phyloP scores from a whole-genome alignment of 2,329 filamentous ascomycete species.

The Phoma sp. region DNA sequence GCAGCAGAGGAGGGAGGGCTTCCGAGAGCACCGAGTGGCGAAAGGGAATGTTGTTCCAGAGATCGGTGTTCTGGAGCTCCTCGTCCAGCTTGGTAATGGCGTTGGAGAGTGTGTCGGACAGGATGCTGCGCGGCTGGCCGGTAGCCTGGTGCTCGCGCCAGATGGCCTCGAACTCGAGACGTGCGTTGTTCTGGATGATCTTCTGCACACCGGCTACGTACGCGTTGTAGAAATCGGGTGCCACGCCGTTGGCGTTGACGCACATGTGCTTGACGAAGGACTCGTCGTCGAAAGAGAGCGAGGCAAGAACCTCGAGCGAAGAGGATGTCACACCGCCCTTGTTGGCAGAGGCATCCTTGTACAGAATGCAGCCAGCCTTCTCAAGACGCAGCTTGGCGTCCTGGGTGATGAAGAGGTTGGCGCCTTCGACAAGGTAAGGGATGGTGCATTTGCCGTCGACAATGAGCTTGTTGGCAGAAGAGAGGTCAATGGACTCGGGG shows the following conservation, averaged over 20 bases:
- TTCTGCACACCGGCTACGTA: conserved; percentile 93
- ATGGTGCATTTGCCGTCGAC: conserved; percentile 84
- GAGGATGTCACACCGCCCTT: conserved; percentile 98
- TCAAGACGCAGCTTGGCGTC: conserved; percentile 96
- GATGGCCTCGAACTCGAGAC: conserved; percentile 95
- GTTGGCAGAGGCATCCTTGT: conserved; percentile 98
- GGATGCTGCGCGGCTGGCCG: conserved; percentile 77
- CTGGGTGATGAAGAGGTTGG: conserved; percentile 98
- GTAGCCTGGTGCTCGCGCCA: conserved; percentile 92
- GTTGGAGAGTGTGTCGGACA: conserved; percentile 87
- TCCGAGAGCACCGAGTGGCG: conserved; percentile 79
- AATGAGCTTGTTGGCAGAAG: conserved; percentile 85
- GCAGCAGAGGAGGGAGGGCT: conserved; percentile 81
- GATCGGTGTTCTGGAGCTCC: conserved; percentile 88
- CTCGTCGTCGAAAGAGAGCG: conserved; percentile 89
- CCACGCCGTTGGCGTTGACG: conserved; percentile 74
- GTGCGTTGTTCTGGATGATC: conserved; percentile 88
- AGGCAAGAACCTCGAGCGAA: conserved; percentile 92
- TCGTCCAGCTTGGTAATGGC: conserved; percentile 98
- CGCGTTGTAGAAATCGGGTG: conserved; percentile 87
- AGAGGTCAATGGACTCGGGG: conserved; percentile 94
- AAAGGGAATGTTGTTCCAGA: conserved; percentile 85
- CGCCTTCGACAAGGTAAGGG: conserved; percentile 96
- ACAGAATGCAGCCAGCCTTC: conserved; percentile 90
- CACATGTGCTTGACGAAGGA: conserved; percentile 96